phyloP scores from a whole-genome alignment of 2,329 filamentous ascomycete genomes.

The Xylaria hypoxylon region DNA sequence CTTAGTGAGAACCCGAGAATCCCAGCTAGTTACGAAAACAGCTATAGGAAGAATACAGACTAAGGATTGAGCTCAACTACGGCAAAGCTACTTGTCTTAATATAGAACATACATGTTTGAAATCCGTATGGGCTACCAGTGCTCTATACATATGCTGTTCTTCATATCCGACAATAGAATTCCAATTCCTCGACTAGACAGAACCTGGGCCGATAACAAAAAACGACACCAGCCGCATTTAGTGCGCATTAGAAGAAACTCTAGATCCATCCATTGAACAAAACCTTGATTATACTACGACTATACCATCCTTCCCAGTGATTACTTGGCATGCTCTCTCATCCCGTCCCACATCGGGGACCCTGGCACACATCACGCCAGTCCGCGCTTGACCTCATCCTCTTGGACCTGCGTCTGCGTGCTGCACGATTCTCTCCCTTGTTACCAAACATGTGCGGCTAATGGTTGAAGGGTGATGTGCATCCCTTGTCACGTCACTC shows the following conservation, averaged over 20 bases:
- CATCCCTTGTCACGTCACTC: conserved; percentile 31
- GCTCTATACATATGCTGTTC: background rate
- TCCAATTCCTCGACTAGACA: conserved; percentile 1
- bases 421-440: conserved; percentile 44
- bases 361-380: conserved; percentile 27
- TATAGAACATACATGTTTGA: background rate
- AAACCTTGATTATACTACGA: conserved; percentile 25
- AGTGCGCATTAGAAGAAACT: conserved; percentile 2
- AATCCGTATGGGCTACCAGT: background rate
- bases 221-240: conserved; percentile 25
- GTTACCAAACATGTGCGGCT: conserved; percentile 14
- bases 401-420: conserved; percentile 58
- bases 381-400: conserved; percentile 55
- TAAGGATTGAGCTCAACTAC: background rate
- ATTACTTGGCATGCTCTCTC: conserved; percentile 12
- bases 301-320: background rate
- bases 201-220: background rate
- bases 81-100: background rate
- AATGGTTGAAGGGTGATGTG: conserved; percentile 33
- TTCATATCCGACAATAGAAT: background rate
- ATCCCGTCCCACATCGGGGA: conserved; percentile 8
- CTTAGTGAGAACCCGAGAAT: background rate
- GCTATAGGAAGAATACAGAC: background rate
- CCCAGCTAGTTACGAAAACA: background rate
- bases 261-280: conserved; percentile 27